Evolutionary conservation across 768 basidiomycete genomes (phyloP), one percentile per base, ranked within the genome.

Genomic region (Termitomyces sp.): DNA sequence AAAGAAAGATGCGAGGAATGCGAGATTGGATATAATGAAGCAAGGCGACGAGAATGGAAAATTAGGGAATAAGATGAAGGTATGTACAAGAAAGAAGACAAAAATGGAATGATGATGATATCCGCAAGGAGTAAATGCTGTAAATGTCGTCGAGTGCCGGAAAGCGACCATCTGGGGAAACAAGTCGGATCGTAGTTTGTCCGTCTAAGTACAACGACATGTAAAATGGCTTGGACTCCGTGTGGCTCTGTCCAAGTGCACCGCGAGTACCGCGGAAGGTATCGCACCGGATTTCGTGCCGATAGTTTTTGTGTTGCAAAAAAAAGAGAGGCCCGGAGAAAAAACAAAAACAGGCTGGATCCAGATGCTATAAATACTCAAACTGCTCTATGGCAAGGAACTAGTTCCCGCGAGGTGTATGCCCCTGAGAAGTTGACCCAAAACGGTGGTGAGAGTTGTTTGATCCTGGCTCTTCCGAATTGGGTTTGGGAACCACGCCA

Each of bases 401-500:
- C 45, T 33, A 62, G 26, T 56, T 58, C 53, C 65, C 65, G 40
- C 64, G 63, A 9, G 63, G 59, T 35, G 61, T 60, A 16, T 61
- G 58, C n/a, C 58, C 58, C 35, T 53, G 60, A 20, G 64, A 58
- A n/a, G 62, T 61, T 32, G 64, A 58, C 32, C 63, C 63, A 14
- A 65, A 60, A 42, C 66, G 61, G 42, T 62, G 58, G 65, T 12
- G 58, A 54, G 54, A 26, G 26, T 26, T 26, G 26, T 26, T 26
- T 26, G 26, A 50, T 16, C 61, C 58, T 51, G 60, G 58, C 22
- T 68, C 64, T 57, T 68, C 69, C 49, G 73, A 71, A 53, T 82
- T 82, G 6, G 86, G 85, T 65, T 87, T 87, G 14, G 82, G 85
- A 35, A 91, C 81, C n/a, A 86, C 83, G 18, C 88, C 88, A 20